Evolutionary conservation across 331 rosid genomes (phyloP), one percentile per base, ranked within the genome.

Genomic region (Malus hybrid): DNA sequence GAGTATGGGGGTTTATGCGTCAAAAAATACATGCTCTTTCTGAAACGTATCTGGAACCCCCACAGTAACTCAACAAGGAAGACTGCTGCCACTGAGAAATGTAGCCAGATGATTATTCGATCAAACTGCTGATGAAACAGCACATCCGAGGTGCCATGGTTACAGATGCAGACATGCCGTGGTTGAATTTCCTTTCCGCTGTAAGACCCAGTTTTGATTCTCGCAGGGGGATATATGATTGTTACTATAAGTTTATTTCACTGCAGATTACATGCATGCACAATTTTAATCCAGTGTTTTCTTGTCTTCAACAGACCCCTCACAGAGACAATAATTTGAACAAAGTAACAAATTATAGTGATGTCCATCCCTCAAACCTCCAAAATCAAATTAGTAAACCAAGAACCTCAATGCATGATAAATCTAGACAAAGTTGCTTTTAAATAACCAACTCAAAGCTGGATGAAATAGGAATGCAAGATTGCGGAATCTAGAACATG

Each of bases 1-100:
- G 98, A 93, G 91, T 85, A 90, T 84, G 97, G 98, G 90, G 97
- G 87, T 77, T 75, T 87, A 86, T 77, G 91, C 87, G 82, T 83
- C 85, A 88, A 69, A 90, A 85, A 81, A 81, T 74, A 77, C 80
- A 83, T 86, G 87, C 83, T 80, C 85, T 87, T 81, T 79, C 76
- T 70, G 42, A 75, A 67, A 77, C 75, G 79, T 84, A 83, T 87
- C 90, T 63, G 87, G 88, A 80, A 86, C 86, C 97, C 98, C 96
- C 87, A 71, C 82, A 75, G 75, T 55, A 82, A 83, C 98, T 89
- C 92, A 86, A 87, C 97, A 81, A 18, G 85, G 81, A 76, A 62
- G 56, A 75, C 50, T 34, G 80, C 65, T 67, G 76, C 31, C 75
- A 76, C 86, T 65, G 89, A 76, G 77, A 64, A 75, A 31, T 19